A percentile compares a stretch with the other conserved stretches of the same genome.
phyloP scores from a whole-genome alignment of 2,329 filamentous ascomycete genomes.

The Aspergillus alliaceus region DNA sequence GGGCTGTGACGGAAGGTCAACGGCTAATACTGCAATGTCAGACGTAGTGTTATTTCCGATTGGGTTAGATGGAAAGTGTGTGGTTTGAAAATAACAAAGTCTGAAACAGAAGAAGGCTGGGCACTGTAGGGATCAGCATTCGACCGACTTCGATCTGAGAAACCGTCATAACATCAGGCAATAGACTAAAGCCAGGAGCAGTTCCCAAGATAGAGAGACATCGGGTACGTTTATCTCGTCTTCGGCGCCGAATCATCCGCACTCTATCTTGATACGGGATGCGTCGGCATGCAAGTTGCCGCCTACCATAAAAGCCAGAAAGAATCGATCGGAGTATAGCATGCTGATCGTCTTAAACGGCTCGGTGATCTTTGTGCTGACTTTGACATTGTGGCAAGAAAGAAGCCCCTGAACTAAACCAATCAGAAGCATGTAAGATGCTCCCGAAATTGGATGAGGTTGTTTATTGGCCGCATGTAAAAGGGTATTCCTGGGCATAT shows the following conservation, averaged over 20 bases:
- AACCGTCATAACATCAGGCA: neutral
- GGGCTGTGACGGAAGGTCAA: neutral
- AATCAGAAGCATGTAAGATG: conserved; percentile 9
- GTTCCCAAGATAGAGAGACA: neutral
- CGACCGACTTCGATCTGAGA: neutral
- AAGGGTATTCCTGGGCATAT: conserved; percentile 3
- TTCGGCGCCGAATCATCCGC: neutral
- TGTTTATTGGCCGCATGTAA: conserved; percentile 14
- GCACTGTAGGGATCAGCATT: neutral
- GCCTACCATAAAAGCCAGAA: conserved; percentile 13
- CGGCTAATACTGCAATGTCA: neutral
- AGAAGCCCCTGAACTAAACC: conserved; percentile 2
- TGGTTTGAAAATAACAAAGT: neutral
- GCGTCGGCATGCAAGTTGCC: conserved; percentile 26
- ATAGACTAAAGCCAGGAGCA: neutral
- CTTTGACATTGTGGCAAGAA: conserved; percentile 3
- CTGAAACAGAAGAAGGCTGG: neutral
- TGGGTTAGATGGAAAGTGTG: neutral
- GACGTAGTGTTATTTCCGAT: neutral
- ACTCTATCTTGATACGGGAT: conserved; percentile 3
- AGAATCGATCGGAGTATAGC: conserved; percentile 5
- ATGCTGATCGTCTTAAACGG: conserved; percentile 16
- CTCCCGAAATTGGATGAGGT: neutral
- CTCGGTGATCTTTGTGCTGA: conserved; percentile 11
- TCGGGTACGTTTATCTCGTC: conserved; percentile 11